Base-by-base conservation (phyloP, 2,329 filamentous ascomycete species). In the Aspergillus sp. region DNA sequence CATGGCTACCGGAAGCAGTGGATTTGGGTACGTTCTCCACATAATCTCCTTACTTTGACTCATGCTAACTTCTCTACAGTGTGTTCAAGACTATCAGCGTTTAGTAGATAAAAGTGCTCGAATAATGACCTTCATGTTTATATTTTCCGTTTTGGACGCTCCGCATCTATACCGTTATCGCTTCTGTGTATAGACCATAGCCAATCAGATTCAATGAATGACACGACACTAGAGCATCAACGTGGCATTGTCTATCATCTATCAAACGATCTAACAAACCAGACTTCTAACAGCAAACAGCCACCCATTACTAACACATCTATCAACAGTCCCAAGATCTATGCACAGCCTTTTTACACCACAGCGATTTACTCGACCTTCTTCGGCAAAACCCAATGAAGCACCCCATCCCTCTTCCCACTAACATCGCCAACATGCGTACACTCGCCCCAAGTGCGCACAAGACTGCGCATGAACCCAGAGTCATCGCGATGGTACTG, bases 1-100 rank as follows among this genome's bases (percentile, higher is more conserved):
- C 64, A 89, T 98, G 79, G 93, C 92, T 2, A 99, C 95, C 0
- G 95, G 95, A 9, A 90, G 93, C 72, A 89, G 89, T 78, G 88
- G 88, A 55, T 97, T 99, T 79, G 85, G 85, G 83, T 84, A 78
- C 70, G 83, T 79, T 57, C 23, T 28, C 19, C 30, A 43, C 17
- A 45, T 56, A 7, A 9, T 23, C 15, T 17, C 8, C 6, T 13
- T n/a, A 11, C 48, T 23, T 23, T 22, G 58, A 25, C 31, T 34
- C 5, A 53, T 64, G 54, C 68, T 74, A 71, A 69, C 54, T 60
- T 22, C 30, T 45, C 47, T 58, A 57, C 64, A 91, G 90, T 73
- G 88, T 93, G 53, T 91, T 93, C 79, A 89, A 91, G 76, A 93
- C 91, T 1, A 94, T 94, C 73, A 92, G 89, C 75, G 90, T 93